Evolutionary conservation across 1,139 yeast genomes (phyloP), one percentile per base, ranked within the genome.

Genomic region (Suhomyces anneliseae): DNA sequence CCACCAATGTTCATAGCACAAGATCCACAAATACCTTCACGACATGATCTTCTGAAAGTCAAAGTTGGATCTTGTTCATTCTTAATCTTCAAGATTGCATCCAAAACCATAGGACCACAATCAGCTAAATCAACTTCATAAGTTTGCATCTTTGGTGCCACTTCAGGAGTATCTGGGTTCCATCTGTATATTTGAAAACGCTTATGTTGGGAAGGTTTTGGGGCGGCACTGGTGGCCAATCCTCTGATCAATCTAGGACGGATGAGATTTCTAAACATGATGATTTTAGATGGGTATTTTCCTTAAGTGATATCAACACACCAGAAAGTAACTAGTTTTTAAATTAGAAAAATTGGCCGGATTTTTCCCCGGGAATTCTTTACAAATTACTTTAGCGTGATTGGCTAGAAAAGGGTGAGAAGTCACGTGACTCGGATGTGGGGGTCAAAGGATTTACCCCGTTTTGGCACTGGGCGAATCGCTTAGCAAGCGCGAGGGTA

Each of bases 1-100:
- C 99, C 99, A 56, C 96, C 96, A 69, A 93, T 93, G 78, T 93
- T 93, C 99, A 93, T 93, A 60, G 99, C 99, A 79, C 99, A 93
- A 6, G 98, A 93, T 43, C 99, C 99, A 76, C 99, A 93, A 59
- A 93, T 95, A 62, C 99, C 99, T 74, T 93, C 99, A 78, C 99
- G 92, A 76, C 99, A 93, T 44, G 98, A 90, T 74, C 99, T 86
- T 78, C 99, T 86, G 73, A 93, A 87, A 4, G 99, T 93, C 66
- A 93, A 81, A 32, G 98, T 88, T 37, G 98, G 73, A 69, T 93
- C 99, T 69, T 90, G 95, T 71, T 93, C 99, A 70, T 90, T 90
- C 75, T 93, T 93, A 71, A 93, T 90, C 72, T 92, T 93, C 60
- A 93, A 72, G 54, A 93, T 73, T 37, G 99, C 99, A 70, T 93